A percentile compares a stretch with the other conserved stretches of the same genome.
phyloP scores from a whole-genome alignment of 2,329 filamentous ascomycete species.

The Orbilia brochopaga region DNA sequence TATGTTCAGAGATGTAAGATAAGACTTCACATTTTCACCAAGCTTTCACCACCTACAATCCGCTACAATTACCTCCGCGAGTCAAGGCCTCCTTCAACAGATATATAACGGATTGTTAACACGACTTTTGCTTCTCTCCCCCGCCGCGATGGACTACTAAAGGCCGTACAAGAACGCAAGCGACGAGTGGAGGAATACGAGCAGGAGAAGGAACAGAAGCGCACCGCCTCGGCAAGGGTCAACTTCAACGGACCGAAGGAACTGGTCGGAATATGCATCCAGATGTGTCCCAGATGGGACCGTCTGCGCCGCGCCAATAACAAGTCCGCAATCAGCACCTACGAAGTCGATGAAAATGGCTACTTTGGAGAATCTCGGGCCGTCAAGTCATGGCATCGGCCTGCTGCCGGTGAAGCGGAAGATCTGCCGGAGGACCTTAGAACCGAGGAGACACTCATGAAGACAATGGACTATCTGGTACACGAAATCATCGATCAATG shows the following conservation, averaged over 20 bases:
- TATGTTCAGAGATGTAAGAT: constrained; percentile 51
- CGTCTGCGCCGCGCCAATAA: constrained; percentile 44
- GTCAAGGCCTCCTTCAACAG: constrained; percentile 11
- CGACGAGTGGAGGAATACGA: constrained; percentile 46
- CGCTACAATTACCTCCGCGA: constrained; percentile 21
- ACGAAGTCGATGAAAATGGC: constrained; percentile 48
- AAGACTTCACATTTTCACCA: constrained; percentile 38
- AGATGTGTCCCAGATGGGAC: constrained; percentile 48
- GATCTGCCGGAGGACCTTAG: constrained; percentile 72
- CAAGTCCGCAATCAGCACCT: constrained; percentile 46
- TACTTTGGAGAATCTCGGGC: constrained; percentile 59
- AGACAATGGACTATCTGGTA: constrained; percentile 69
- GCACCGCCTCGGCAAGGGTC: constrained; percentile 10
- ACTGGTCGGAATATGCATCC: constrained; percentile 39
- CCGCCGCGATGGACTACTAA: constrained; percentile 27
- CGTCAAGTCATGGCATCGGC: constrained; percentile 72
- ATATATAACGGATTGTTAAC: constrained; percentile 42
- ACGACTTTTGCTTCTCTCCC: constrained; percentile 26
- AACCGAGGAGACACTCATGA: constrained; percentile 66
- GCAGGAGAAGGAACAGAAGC: constrained; percentile 38
- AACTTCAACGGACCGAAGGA: constrained; percentile 27
- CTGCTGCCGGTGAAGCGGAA: constrained; percentile 71
- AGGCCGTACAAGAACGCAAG: constrained; percentile 48
- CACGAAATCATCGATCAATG: constrained; percentile 66
- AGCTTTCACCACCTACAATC: neutral